Base-by-base conservation (phyloP, 305 asterid genomes). In the Lippia alba region DNA sequence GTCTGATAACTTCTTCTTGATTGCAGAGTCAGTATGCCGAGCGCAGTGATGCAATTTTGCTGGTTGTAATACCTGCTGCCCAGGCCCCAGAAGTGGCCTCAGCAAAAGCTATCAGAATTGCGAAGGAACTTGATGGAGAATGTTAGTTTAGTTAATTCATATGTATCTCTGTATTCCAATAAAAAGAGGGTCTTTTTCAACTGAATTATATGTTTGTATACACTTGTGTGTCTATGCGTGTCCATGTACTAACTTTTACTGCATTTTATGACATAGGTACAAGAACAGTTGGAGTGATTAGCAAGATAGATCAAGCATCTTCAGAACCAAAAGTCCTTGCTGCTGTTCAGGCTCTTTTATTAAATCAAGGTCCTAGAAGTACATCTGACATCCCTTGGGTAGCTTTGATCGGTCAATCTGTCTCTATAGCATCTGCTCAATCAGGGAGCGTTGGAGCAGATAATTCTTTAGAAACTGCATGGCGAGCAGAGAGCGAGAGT, bases 351-450 rank as follows among this genome's bases (percentile, higher is more conserved):
- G 98, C 98, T 57, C 98, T 95, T 70, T 81, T 95, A 77, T 81
- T 79, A 74, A 84, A 84, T 79, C 98, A 95, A 88, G 98, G 99
- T 74, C 99, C 99, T 53, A 81, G 96, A 79, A 92, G 94, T 74
- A 87, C 96, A 64, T 78, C 94, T 67, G 99, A 95, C 77, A 90
- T 95, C 75, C 96, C 98, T 1, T 95, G 98, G 98, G 99, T 95
- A 72, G 99, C 94, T 79, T 84, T 95, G 86, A 95, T 95, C 82
- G 99, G 99, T 51, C 99, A 95, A 71, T 92, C 99, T 0, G 98
- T 92, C 48, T 64, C 99, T 60, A 92, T 95, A 70, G 96, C 99
- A 67, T 89, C 99, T 80, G 85, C 97, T 49, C 99, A 92, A 78
- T 84, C 99, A 56, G 96, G 99, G 67, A 86, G 81, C 58, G 86